These are phyloP conservation scores for Microdochium nivale DNA, from an alignment of 2,329 filamentous ascomycete species.

Conservation along the genomic window DNA sequence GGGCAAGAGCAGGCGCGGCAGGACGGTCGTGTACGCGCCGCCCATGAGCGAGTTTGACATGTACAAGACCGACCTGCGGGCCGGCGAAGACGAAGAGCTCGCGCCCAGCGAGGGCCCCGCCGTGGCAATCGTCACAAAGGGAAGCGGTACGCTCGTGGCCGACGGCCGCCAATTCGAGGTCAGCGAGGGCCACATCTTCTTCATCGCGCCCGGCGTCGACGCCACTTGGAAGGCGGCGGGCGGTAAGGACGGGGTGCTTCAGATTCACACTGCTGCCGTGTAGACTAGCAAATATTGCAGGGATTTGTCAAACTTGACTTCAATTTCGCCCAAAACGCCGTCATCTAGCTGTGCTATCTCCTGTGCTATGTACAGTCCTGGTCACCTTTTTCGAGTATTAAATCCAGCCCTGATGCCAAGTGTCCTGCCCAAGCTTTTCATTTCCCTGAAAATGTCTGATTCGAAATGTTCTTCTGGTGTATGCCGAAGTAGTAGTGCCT, in stretches of 20 bases:
- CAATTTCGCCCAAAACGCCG: too few relatives aligned
- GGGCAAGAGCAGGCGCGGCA: slow-evolving; percentile 44
- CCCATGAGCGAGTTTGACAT: slow-evolving; percentile 67
- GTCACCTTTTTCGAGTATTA: background rate
- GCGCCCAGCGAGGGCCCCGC: slow-evolving; percentile 49
- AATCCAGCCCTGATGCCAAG: background rate
- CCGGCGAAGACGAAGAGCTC: slow-evolving; percentile 50
- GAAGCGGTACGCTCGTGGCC: slow-evolving; percentile 46
- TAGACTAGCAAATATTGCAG: slow-evolving; percentile 3
- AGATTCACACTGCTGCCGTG: slow-evolving; percentile 28
- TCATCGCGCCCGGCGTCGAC: slow-evolving; percentile 47
- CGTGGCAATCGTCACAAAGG: slow-evolving; percentile 53
- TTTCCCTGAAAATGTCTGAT: background rate
- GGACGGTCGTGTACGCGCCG: slow-evolving; percentile 55
- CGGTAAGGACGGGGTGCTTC: slow-evolving; percentile 15
- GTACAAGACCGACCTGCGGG: slow-evolving; percentile 46
- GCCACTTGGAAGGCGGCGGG: slow-evolving; percentile 20
- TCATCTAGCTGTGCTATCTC: background rate
- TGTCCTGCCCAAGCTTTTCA: background rate
- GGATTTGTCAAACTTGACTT: too few relatives aligned
- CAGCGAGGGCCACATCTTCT: slow-evolving; percentile 56
- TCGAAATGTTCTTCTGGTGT: background rate
- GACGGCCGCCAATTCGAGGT: slow-evolving; percentile 43
- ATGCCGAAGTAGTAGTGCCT: background rate
- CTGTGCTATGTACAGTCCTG: background rate